Percentiles rank a stretch among this genome's conserved stretches.
These are phyloP conservation scores for Xylaria cubensis DNA, from an alignment of 495 filamentous ascomycete species.

Conservation along the genomic window DNA sequence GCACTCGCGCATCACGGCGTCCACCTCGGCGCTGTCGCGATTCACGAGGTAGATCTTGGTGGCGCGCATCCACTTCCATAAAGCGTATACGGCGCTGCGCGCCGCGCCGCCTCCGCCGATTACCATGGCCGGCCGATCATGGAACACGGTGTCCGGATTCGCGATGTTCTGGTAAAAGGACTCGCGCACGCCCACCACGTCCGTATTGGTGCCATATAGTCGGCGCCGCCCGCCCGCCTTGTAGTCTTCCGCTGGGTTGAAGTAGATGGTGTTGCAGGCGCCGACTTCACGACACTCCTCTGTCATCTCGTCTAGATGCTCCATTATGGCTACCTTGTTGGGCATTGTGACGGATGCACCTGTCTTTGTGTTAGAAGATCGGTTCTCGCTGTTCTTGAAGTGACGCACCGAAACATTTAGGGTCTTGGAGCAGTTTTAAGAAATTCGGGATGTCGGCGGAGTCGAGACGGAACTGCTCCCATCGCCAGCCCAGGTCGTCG, in stretches of 20 bases:
- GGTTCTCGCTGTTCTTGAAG: constrained; percentile 52
- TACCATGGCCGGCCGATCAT: constrained; percentile 64
- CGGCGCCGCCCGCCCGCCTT: constrained; percentile 46
- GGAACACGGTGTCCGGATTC: constrained; percentile 47
- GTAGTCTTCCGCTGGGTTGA: constrained; percentile 34
- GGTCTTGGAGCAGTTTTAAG: constrained; percentile 41
- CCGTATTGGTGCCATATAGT: constrained; percentile 74
- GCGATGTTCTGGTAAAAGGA: constrained; percentile 67
- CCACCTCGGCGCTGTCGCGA: constrained; percentile 67
- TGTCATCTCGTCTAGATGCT: constrained; percentile 70
- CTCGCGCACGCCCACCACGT: constrained; percentile 75
- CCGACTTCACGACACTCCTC: constrained; percentile 71
- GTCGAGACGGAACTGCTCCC: constrained; percentile 65
- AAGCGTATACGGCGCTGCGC: constrained; percentile 71
- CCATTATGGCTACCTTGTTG: constrained; percentile 73
- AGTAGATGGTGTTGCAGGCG: constrained; percentile 77
- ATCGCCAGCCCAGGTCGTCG: constrained; percentile 61
- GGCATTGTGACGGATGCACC: constrained; percentile 79
- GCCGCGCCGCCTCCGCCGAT: constrained; percentile 73
- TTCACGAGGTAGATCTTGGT: constrained; percentile 74
- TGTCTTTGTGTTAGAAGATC: constrained; percentile 49
- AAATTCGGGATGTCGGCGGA: constrained; percentile 56
- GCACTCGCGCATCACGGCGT: constrained; percentile 65
- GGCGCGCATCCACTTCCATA: constrained; percentile 69
- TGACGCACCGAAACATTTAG: constrained; percentile 43